Evolutionary conservation across 2,329 filamentous ascomycete genomes (phyloP).

Genomic region (Exophiala mesophila): DNA sequence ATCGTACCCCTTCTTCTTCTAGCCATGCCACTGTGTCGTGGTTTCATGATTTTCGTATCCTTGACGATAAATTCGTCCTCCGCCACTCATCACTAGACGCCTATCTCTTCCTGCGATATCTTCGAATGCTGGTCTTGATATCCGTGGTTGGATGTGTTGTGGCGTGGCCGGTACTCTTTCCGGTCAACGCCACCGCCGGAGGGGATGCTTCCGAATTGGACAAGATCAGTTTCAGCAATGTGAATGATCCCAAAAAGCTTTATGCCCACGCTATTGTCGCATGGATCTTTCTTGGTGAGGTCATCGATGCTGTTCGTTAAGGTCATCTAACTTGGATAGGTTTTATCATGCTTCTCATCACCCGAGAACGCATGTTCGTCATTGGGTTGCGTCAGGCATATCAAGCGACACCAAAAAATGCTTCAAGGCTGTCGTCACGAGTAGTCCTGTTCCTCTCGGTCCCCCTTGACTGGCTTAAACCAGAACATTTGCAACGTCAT

Average conservation of each 20-base stretch:
- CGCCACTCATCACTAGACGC: slow-evolving; percentile 87
- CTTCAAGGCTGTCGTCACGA: slow-evolving; percentile 77
- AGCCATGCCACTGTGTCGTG: slow-evolving; percentile 17
- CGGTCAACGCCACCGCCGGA: slow-evolving; percentile 79
- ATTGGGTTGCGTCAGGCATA: slow-evolving; percentile 89
- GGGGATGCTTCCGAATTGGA: slow-evolving; percentile 66
- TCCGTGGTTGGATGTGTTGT: slow-evolving; percentile 77
- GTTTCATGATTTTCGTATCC: slow-evolving; percentile 43
- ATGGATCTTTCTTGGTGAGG: slow-evolving; percentile 69
- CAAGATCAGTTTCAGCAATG: slow-evolving; percentile 73
- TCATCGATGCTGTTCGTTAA: too few species aligned
- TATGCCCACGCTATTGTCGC: slow-evolving; percentile 75
- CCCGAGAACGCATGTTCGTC: slow-evolving; percentile 83
- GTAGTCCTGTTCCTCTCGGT: slow-evolving; percentile 86
- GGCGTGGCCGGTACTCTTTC: slow-evolving; percentile 86
- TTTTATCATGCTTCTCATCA: slow-evolving; percentile 82
- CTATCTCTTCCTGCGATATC: slow-evolving; percentile 84
- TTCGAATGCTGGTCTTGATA: slow-evolving; percentile 71
- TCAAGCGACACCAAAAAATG: slow-evolving; percentile 75
- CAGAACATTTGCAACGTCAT: slow-evolving; percentile 67
- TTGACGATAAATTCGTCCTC: slow-evolving; percentile 73
- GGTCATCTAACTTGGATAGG: slow-evolving; percentile 1
- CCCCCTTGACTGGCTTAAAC: slow-evolving; percentile 69
- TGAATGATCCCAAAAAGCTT: slow-evolving; percentile 58
- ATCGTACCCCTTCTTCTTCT: slow-evolving; percentile 27